Evolutionary conservation across 495 filamentous ascomycete species (phyloP).

Genomic region (Penicillium bialowiezense): DNA sequence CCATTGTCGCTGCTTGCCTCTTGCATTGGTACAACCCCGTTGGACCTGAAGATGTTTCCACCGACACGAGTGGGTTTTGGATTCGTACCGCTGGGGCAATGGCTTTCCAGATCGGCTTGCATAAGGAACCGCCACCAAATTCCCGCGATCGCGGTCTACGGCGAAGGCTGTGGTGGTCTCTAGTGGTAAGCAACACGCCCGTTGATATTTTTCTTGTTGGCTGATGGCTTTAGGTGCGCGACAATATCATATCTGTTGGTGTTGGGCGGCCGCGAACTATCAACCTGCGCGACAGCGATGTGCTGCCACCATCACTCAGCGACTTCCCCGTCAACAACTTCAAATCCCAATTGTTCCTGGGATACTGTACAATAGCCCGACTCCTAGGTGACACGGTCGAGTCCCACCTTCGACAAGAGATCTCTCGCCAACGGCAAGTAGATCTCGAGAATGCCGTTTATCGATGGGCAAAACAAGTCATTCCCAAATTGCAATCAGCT

Average conservation of each 20-base stretch:
- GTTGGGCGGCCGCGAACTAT: slow-evolving; percentile 29
- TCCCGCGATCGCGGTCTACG: slow-evolving; percentile 24
- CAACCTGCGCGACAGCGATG: slow-evolving; percentile 28
- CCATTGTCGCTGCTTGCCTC: slow-evolving; percentile 28
- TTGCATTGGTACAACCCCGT: slow-evolving; percentile 32
- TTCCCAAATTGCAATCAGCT: slow-evolving; percentile 21
- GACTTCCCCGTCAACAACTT: slow-evolving; percentile 27
- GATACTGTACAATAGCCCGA: slow-evolving; percentile 26
- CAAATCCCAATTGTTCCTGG: slow-evolving; percentile 22
- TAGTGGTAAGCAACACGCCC: slow-evolving; percentile 17
- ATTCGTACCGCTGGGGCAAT: slow-evolving; percentile 30
- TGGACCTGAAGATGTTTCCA: slow-evolving; percentile 29
- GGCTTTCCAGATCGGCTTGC: slow-evolving; percentile 30
- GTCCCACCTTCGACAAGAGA: slow-evolving; percentile 23
- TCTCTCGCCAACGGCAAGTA: slow-evolving; percentile 21
- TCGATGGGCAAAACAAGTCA: slow-evolving; percentile 29
- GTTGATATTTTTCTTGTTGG: too few species aligned
- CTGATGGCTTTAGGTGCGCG: slow-evolving; percentile 18
- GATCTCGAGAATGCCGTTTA: slow-evolving; percentile 30
- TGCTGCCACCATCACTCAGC: slow-evolving; percentile 27
- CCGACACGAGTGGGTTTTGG: slow-evolving; percentile 31
- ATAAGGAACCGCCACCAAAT: slow-evolving; percentile 25
- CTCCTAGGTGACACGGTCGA: slow-evolving; percentile 29
- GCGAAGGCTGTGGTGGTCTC: slow-evolving; percentile 28
- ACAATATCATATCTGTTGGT: slow-evolving; percentile 31